A percentile compares a stretch with the other conserved stretches of the same genome.
These are phyloP conservation scores for Epichloe uncinata DNA, from an alignment of 2,329 filamentous ascomycete species.

Conservation along the genomic window DNA sequence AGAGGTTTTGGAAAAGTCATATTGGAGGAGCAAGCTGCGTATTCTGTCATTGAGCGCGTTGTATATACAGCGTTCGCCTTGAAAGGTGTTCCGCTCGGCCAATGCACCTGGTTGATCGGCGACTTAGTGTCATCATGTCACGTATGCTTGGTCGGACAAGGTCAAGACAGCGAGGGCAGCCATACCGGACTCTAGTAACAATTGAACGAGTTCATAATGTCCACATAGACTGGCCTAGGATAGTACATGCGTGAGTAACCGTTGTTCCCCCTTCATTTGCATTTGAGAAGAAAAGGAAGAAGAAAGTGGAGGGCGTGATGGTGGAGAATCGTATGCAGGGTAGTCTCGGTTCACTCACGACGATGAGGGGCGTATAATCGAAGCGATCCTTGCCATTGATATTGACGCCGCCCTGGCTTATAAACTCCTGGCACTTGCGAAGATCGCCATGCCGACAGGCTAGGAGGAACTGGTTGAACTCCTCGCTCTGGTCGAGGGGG, in stretches of 20 bases:
- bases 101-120: slow-evolving; percentile 41
- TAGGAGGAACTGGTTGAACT: slow-evolving; percentile 65
- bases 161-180: neutral
- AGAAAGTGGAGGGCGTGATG: neutral
- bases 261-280: neutral
- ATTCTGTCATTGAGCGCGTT: slow-evolving; percentile 93
- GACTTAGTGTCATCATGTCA: neutral
- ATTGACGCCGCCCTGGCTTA: slow-evolving; percentile 74
- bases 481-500: slow-evolving; percentile 65
- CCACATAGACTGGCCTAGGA: slow-evolving; percentile 82
- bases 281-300: neutral
- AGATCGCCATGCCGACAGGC: slow-evolving; percentile 77
- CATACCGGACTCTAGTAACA: slow-evolving; percentile 71
- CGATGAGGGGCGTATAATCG: slow-evolving; percentile 88
- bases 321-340: neutral
- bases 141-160: neutral
- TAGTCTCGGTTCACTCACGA: slow-evolving; percentile 30
- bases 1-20: slow-evolving; percentile 90
- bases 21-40: slow-evolving; percentile 76
- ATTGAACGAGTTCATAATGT: slow-evolving; percentile 78
- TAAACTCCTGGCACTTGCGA: slow-evolving; percentile 76
- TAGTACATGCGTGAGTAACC: neutral
- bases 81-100: slow-evolving; percentile 91
- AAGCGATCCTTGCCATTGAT: slow-evolving; percentile 87
- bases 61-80: slow-evolving; percentile 85